A percentile compares a stretch with the other conserved stretches of the same genome.
phyloP scores from a whole-genome alignment of 768 basidiomycete species.

The Gymnopilus junonius region DNA sequence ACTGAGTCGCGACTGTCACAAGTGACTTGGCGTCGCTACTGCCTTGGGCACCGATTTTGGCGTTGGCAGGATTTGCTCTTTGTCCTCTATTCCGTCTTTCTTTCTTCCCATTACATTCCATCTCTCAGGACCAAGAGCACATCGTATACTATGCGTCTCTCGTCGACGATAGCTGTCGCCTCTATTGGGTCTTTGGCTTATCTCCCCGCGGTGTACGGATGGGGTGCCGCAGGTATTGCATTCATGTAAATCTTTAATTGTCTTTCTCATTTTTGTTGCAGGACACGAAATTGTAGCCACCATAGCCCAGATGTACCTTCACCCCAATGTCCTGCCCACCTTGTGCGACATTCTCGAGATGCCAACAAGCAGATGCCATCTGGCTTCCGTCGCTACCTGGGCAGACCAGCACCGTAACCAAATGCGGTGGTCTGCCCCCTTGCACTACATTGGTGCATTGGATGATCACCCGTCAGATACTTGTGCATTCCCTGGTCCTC shows the following conservation, averaged over 20 bases:
- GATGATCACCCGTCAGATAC: conserved; percentile 78
- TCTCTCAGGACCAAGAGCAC: background rate
- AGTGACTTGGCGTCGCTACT: background rate
- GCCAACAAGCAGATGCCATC: conserved; percentile 54
- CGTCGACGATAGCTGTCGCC: conserved; percentile 5
- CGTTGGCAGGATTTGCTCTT: conserved; percentile 4
- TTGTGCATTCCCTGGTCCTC: conserved; percentile 77
- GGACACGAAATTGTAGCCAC: conserved; percentile 95
- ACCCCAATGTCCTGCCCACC: conserved; percentile 67
- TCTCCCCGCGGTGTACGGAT: conserved; percentile 32
- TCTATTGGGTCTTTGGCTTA: conserved; percentile 10
- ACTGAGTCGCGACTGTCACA: background rate
- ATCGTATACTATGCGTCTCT: conserved; percentile 5
- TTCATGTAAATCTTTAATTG: background rate
- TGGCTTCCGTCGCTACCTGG: conserved; percentile 88
- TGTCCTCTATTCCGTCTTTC: conserved; percentile 7
- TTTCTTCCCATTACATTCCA: background rate
- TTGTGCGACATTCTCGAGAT: conserved; percentile 75
- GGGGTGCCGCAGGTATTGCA: conserved; percentile 47
- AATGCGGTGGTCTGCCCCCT: conserved; percentile 72
- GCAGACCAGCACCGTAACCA: conserved; percentile 71
- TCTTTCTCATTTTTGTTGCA: conserved; percentile 22
- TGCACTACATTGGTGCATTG: conserved; percentile 78
- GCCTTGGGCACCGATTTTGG: background rate
- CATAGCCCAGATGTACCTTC: conserved; percentile 90